Conservation (phyloP, 1,284 basidiomycete genomes). For the Ceratobasidium papillatum region DNA sequence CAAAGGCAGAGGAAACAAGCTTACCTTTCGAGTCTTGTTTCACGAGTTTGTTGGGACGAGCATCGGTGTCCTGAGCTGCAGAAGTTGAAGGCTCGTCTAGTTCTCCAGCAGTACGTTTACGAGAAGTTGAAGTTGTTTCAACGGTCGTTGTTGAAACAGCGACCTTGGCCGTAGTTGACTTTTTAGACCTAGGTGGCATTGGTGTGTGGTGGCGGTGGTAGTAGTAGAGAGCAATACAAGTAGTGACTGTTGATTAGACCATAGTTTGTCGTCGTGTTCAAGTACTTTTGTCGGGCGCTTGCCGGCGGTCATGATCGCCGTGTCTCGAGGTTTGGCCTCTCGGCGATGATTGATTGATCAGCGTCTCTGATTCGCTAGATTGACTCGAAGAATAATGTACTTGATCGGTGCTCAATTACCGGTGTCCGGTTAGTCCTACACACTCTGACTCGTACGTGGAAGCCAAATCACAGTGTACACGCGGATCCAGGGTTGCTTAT, state of each 20-base stretch:
- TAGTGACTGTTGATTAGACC: not conserved
- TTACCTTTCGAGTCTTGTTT: conserved; percentile 12
- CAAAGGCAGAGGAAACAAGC: not conserved
- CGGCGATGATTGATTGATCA: not conserved
- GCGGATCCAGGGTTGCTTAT: not conserved
- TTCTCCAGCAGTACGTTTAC: conserved; percentile 8
- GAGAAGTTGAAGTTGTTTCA: conserved; percentile 6
- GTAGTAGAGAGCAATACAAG: not conserved
- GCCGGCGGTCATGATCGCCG: conserved; percentile 4
- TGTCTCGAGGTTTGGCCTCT: not conserved
- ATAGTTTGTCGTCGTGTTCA: conserved; percentile 1
- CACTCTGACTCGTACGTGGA: too few relatives aligned
- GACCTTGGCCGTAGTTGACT: not conserved
- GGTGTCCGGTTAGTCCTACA: not conserved
- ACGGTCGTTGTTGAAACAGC: not conserved
- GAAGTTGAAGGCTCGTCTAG: not conserved
- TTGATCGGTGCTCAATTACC: not conserved
- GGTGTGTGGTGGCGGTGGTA: not conserved
- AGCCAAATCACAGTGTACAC: too few relatives aligned
- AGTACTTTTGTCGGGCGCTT: not conserved
- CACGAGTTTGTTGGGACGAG: not conserved
- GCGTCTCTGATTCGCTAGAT: not conserved
- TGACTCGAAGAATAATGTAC: not conserved
- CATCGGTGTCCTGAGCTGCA: not conserved
- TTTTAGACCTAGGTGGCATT: not conserved